A percentile compares a stretch with the other conserved stretches of the same genome.
Evolutionary conservation across 2,329 filamentous ascomycete species (phyloP).

Genomic region (Ceratocystis variospora): DNA sequence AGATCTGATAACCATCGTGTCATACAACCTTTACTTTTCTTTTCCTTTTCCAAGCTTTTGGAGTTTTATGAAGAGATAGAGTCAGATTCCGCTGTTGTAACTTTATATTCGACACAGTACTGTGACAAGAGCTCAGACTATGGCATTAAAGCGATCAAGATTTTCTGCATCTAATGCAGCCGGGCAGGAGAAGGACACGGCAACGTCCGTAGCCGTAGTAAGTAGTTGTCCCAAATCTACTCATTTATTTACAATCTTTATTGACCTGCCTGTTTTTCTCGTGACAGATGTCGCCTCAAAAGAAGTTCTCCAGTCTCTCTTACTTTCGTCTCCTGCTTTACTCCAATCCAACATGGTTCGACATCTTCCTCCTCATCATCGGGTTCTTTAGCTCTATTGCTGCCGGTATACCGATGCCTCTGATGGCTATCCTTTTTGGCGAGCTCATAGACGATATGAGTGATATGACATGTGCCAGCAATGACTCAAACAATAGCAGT

Average conservation of each 20-base stretch:
- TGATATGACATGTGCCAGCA: conserved; percentile 36
- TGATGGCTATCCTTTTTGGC: conserved; percentile 51
- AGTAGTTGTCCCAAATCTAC: neutral
- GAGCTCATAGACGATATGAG: conserved; percentile 50
- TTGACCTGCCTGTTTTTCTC: neutral
- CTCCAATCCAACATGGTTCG: conserved; percentile 32
- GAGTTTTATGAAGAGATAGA: neutral
- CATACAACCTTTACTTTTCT: neutral
- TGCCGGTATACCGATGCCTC: conserved; percentile 48
- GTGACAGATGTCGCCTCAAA: conserved; percentile 1
- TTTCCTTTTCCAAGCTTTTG: neutral
- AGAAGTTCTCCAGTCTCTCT: conserved; percentile 26
- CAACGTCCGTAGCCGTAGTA: neutral
- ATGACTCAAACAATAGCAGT: conserved; percentile 18
- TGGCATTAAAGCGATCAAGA: neutral
- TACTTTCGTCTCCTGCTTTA: conserved; percentile 33
- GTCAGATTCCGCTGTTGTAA: neutral
- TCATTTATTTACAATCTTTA: too few species aligned
- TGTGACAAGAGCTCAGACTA: neutral
- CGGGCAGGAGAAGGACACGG: neutral
- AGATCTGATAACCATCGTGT: conserved; percentile 2
- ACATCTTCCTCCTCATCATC: conserved; percentile 30
- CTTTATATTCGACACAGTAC: conserved; percentile 11
- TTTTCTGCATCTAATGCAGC: neutral
- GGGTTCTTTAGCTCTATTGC: conserved; percentile 37